These are phyloP conservation scores for Candida manassasensis DNA, from an alignment of 805 yeast genomes.

Conservation along the genomic window DNA sequence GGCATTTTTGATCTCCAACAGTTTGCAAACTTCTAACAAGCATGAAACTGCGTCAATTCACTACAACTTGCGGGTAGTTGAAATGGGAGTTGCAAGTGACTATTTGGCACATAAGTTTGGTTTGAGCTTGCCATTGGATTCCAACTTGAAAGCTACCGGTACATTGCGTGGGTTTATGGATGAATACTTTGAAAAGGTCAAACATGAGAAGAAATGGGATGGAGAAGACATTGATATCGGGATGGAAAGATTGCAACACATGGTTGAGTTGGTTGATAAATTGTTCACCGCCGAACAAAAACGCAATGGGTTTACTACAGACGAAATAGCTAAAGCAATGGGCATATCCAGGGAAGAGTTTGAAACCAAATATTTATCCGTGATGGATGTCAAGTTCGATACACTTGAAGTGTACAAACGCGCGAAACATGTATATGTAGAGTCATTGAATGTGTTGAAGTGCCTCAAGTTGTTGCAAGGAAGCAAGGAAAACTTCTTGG, in stretches of 20 bases:
- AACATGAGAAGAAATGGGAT: conserved; percentile 36
- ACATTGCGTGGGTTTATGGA: conserved; percentile 64
- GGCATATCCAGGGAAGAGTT: conserved; percentile 42
- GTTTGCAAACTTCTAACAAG: conserved; percentile 59
- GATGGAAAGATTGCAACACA: conserved; percentile 30
- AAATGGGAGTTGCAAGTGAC: conserved; percentile 63
- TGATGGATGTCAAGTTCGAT: conserved; percentile 56
- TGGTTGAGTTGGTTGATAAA: conserved; percentile 43
- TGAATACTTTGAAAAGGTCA: conserved; percentile 34
- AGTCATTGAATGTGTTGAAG: conserved; percentile 53
- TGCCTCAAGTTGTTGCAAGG: conserved; percentile 39
- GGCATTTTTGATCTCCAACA: conserved; percentile 59
- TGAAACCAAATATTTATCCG: conserved; percentile 37
- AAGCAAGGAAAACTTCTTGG: conserved; percentile 31
- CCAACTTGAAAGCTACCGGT: conserved; percentile 48
- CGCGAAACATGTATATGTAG: conserved; percentile 59
- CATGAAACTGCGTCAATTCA: conserved; percentile 65
- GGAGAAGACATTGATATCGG: conserved; percentile 42
- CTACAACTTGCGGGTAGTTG: conserved; percentile 69
- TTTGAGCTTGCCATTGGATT: conserved; percentile 40
- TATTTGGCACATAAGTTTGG: conserved; percentile 47
- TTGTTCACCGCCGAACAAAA: conserved; percentile 29
- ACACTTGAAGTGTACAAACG: conserved; percentile 53
- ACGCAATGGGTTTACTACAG: conserved; percentile 45
- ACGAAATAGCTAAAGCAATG: conserved; percentile 42